Evolutionary conservation across 176 grass and related monocot genomes (phyloP), one percentile per base, ranked within the genome.

Genomic region (Melocanna baccifera): DNA sequence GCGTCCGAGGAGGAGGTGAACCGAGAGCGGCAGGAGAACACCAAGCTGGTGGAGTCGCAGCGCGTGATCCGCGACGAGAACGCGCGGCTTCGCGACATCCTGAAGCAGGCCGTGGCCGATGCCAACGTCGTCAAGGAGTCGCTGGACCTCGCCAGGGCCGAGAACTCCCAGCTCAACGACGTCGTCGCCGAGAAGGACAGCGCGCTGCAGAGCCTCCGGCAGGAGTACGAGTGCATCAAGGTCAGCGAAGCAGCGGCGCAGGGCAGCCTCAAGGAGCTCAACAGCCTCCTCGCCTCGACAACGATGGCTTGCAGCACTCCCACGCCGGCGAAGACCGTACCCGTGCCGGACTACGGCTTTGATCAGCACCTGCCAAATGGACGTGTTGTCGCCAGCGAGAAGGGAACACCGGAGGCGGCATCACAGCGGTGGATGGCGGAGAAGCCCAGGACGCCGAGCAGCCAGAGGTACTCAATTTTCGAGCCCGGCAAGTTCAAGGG

Each of bases 31-130:
- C 80, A 78, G 91, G 91, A 99, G 56, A 96, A 91, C 68, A 86
- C 87, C 57, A 99, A 92, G 76, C 71, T 99, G 16, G 72, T 92
- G 0, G 89, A 99, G 63, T 96, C 93, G 58, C 96, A 96, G 83
- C 87, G 91, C 76, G 88, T 91, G 9, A 88, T 92, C 63, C 90
- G 96, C 77, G 96, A 96, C 87, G 96, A 99, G 86, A 99, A 96
- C 85, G 85, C 91, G 1, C 89, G 91, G 4, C 64, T 99, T 3
- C 83, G 93, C 29, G 96, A 94, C 65, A 96, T 99, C 56, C 85
- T 99, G 16, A 99, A 99, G 86, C 96, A 99, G 80, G 96, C 96
- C 6, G 90, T 99, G 1, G 91, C 86, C 61, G 96, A 96, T 81
- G 93, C 93, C 19, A 81, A 43, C 43, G 29, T 51, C 40, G 80